Evolutionary conservation across 306 rosid species (phyloP), one percentile per base, ranked within the genome.

Genomic region (Potentilla sterilis): DNA sequence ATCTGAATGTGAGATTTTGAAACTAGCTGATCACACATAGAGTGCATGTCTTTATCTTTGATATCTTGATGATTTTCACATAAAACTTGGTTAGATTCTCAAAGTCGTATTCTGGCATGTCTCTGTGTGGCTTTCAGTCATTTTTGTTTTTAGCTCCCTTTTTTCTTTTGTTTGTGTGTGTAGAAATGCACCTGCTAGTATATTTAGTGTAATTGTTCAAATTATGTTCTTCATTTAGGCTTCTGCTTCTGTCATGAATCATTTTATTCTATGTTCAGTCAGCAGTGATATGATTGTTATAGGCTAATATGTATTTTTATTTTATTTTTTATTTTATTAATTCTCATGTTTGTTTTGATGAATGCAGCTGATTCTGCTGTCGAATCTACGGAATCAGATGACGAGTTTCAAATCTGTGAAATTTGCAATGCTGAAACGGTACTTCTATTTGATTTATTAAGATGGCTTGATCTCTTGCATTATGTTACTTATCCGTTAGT

Each of bases 401-500:
- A 95, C 41, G 99, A 95, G 88, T 92, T 89, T 84, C 99, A 92
- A 81, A 95, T 95, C 44, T 95, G 99, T 67, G 97, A 95, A 78
- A 90, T 90, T 70, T 95, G 99, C 91, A 88, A 84, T 68, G 68
- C 87, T 71, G 97, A 92, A 87, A 91, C 89, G 96, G 99, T 92
- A 75, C 68, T 49, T 63, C 65, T 65, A 67, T 73, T 73, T 78
- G 21, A 55, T 44, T 40, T 79, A 40, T 72, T 81, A 79, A 61
- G 77, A 77, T 80, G 61, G 75, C 79, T 67, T 78, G 61, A 65
- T 78, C 61, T 41, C 35, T 74, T 75, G 67, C 75, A 70, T 69
- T 80, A 72, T 75, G 40, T 62, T 42, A 51, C 77, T 77, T 61
- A 44, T 42, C 69, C 24, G 38, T 65, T 16, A 72, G 72, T 57